A percentile compares a stretch with the other conserved stretches of the same genome.
Conservation (phyloP, 345 rosid genomes). For the Gossypium ekmanianum region DNA sequence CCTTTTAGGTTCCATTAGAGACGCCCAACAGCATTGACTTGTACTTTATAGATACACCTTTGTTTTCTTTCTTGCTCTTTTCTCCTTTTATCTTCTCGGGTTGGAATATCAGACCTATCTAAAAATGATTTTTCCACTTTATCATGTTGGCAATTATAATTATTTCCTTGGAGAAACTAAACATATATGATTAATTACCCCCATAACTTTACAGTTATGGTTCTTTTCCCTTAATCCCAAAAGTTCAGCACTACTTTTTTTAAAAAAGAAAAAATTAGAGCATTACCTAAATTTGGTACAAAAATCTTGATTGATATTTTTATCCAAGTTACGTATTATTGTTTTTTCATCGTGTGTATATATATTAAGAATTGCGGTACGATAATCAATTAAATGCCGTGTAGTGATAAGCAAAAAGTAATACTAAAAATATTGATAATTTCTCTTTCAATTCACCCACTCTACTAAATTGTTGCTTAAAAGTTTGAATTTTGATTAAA, state of each 20-base stretch:
- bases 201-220: not conserved
- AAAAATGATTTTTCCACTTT: not conserved
- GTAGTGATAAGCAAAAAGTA: too few species aligned
- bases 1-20: not conserved
- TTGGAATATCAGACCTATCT: not conserved
- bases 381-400: too few species aligned
- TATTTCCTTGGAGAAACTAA: not conserved
- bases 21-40: not conserved
- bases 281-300: too few species aligned
- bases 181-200: not conserved
- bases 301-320: too few species aligned
- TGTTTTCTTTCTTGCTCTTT: not conserved
- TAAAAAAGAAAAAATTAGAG: accelerated
- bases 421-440: too few species aligned
- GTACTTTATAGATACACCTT: not conserved
- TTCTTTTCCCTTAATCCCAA: not conserved
- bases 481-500: too few species aligned
- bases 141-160: not conserved
- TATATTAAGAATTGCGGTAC: too few species aligned
- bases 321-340: too few species aligned
- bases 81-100: not conserved
- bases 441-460: too few species aligned
- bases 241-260: too few species aligned
- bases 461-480: too few species aligned
- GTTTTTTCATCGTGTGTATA: too few species aligned